A percentile compares a stretch with the other conserved stretches of the same genome.
These are phyloP conservation scores for Suhomyces vadensis DNA, from an alignment of 805 yeast species.

Conservation along the genomic window DNA sequence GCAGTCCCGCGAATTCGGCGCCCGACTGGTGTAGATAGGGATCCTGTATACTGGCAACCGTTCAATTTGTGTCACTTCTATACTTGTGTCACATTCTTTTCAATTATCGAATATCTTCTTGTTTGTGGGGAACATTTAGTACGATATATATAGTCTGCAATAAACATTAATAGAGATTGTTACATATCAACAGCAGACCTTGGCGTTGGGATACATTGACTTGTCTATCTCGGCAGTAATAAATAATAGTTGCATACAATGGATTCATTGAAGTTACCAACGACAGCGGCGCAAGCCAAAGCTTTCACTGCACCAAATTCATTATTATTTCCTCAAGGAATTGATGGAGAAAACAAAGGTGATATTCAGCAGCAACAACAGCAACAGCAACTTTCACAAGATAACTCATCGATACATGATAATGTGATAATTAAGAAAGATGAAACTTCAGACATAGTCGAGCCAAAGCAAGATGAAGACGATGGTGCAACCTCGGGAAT, in stretches of 20 bases:
- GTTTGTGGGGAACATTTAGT: constrained; percentile 9
- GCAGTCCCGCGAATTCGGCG: constrained; percentile 12
- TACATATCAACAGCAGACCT: constrained; percentile 5
- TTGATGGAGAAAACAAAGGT: constrained; percentile 25
- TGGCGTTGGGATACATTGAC: constrained; percentile 40
- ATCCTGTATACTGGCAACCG: constrained; percentile 7
- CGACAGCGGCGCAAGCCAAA: constrained; percentile 75
- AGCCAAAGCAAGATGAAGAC: constrained; percentile 49
- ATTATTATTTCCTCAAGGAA: constrained; percentile 60
- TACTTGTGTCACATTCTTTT: constrained; percentile 3
- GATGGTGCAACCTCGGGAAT: constrained; percentile 89
- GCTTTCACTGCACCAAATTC: constrained; percentile 70
- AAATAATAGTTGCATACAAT: constrained; percentile 27
- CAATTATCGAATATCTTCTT: not conserved
- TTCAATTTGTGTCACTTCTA: constrained; percentile 3
- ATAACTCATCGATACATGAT: constrained; percentile 2
- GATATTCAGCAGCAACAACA: constrained; percentile 12
- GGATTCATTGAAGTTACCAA: constrained; percentile 76
- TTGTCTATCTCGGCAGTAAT: constrained; percentile 36
- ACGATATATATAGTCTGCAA: constrained; percentile 9
- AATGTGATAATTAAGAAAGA: constrained; percentile 16
- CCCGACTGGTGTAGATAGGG: constrained; percentile 6
- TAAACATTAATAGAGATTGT: constrained; percentile 11
- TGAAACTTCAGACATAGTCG: constrained; percentile 24
- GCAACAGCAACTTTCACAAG: constrained; percentile 3